Base-by-base conservation (phyloP, 1,139 yeast genomes). In the Geotrichum fermentans region DNA sequence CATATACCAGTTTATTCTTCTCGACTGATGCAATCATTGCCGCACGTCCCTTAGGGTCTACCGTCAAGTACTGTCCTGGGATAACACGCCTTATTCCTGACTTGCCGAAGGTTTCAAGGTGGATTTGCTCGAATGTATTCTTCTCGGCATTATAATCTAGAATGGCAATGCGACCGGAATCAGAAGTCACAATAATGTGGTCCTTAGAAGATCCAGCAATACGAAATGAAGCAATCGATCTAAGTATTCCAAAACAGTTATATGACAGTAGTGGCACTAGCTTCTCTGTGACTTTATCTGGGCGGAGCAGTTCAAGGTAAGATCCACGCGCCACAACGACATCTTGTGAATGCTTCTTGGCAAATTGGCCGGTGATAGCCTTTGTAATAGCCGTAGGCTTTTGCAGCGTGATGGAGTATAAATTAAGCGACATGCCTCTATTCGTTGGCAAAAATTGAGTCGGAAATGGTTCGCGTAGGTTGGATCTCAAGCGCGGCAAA, bases 1-100 rank as follows among this genome's bases (percentile, higher is more conserved):
- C 77, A 61, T 82, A 88, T 2, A 85, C 79, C 18, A 86, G 67
- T 60, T 85, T 86, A 58, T 78, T 79, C 55, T 76, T 77, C 61
- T 90, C 96, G 11, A 89, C 66, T 0, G 95, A 86, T 0, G 83
- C 76, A 1, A 84, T 61, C 73, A 88, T 69, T 1, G 82, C 63
- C 2, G 95, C 89, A 50, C 97, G 69, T 28, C 82, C 82, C 49
- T 77, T 74, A 0, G 89, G 83, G 61, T 90, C 97, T 1, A 80
- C 77, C 0, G 82, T 78, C n/a, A 89, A 61, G 55, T 80, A 82
- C 49, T 81, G 79, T 0, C 95, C 95, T 0, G 96, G 96, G 0
- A 85, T 73, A 0, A 81, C 68, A 55, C 96, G 70, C 47, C 94
- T 71, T 36, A 89, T 70, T 0, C 96, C 96, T 26, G 85, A 75